phyloP scores from a whole-genome alignment of 1,139 yeast species.

The Lodderomyces margitis region DNA sequence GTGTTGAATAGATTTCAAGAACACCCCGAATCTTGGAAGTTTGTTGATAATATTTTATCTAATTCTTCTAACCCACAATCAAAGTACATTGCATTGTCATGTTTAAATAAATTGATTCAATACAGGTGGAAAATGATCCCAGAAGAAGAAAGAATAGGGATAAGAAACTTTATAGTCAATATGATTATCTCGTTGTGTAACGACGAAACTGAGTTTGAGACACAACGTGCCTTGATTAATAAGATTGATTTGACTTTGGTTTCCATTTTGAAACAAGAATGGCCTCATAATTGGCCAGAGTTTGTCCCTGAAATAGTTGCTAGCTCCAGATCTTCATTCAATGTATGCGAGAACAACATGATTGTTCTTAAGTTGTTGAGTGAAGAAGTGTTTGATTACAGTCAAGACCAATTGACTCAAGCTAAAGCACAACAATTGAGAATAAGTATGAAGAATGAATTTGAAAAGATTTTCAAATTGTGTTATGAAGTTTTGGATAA shows the following conservation, averaged over 20 bases:
- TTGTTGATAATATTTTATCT: conserved; percentile 86
- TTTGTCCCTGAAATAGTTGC: conserved; percentile 90
- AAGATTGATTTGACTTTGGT: conserved; percentile 93
- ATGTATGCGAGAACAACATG: conserved; percentile 98
- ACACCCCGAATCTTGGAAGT: conserved; percentile 94
- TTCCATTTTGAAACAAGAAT: conserved; percentile 91
- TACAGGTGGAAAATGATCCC: conserved; percentile 95
- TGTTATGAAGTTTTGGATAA: conserved; percentile 92
- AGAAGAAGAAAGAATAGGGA: conserved; percentile 80
- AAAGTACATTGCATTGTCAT: conserved; percentile 87
- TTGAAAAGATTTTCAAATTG: conserved; percentile 86
- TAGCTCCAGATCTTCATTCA: conserved; percentile 80
- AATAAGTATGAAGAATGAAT: conserved; percentile 82
- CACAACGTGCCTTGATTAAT: conserved; percentile 80
- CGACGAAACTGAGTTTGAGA: conserved; percentile 72
- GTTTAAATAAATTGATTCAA: conserved; percentile 84
- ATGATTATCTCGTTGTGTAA: conserved; percentile 93
- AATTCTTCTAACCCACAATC: conserved; percentile 78
- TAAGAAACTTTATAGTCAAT: conserved; percentile 83
- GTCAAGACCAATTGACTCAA: conserved; percentile 94
- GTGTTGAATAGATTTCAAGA: conserved; percentile 88
- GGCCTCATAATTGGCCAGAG: conserved; percentile 99
- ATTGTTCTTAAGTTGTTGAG: conserved; percentile 80
- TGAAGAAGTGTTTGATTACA: conserved; percentile 94
- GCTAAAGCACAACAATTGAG: conserved; percentile 86